A percentile compares a stretch with the other conserved stretches of the same genome.
Conservation (phyloP, 1,139 yeast genomes). For the Geotrichum citri-aurantii region DNA sequence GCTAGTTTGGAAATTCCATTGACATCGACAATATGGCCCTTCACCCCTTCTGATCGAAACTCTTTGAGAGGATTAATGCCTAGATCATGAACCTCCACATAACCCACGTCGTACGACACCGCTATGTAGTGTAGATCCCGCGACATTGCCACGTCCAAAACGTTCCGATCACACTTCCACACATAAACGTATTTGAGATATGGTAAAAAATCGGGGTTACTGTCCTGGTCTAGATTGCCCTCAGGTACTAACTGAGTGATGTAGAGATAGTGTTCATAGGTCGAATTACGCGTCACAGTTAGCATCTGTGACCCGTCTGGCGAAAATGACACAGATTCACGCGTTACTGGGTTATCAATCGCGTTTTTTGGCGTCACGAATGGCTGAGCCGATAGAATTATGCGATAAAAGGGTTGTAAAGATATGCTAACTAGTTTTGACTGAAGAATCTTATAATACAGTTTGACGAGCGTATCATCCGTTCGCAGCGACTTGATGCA, state of each 20-base stretch:
- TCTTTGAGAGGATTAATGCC: neutral
- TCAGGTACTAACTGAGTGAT: conserved; percentile 6
- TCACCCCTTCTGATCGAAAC: neutral
- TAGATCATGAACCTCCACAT: conserved; percentile 18
- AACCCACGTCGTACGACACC: conserved; percentile 18
- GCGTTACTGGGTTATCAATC: neutral
- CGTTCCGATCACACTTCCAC: conserved; percentile 16
- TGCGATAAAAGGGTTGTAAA: conserved; percentile 13
- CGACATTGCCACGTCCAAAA: conserved; percentile 14
- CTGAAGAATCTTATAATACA: conserved; percentile 14
- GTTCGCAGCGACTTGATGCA: neutral
- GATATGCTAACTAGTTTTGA: conserved; percentile 12
- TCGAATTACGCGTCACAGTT: conserved; percentile 10
- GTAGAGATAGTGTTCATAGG: conserved; percentile 13
- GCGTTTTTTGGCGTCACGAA: conserved; percentile 1
- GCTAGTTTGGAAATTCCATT: conserved; percentile 4
- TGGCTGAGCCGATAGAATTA: conserved; percentile 4
- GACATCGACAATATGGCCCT: neutral
- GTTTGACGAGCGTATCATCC: conserved; percentile 6
- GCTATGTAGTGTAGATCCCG: conserved; percentile 15
- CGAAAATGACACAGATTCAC: conserved; percentile 16
- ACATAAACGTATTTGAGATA: conserved; percentile 9
- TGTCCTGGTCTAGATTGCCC: neutral
- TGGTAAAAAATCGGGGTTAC: conserved; percentile 2
- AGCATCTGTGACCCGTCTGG: conserved; percentile 16